Conservation (phyloP, 2,329 filamentous ascomycete genomes). For the Pseudocercospora crystallina region DNA sequence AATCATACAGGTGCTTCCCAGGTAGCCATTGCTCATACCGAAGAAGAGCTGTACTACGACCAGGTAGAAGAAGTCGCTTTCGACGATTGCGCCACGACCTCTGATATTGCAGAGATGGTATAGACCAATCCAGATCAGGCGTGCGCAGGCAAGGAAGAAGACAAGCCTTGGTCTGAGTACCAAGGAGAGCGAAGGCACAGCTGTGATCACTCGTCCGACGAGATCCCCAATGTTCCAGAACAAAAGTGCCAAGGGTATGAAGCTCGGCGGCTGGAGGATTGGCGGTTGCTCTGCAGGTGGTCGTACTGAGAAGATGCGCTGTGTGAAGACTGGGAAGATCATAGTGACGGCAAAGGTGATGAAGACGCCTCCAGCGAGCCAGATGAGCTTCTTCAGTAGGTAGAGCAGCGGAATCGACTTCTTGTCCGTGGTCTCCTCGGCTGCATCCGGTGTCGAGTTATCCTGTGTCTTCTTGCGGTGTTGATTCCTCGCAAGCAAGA, state of each 20-base stretch:
- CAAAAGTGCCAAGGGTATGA: constrained; percentile 87
- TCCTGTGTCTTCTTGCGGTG: constrained; percentile 20
- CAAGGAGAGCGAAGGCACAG: constrained; percentile 56
- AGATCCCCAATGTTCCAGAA: constrained; percentile 93
- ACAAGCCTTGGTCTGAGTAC: constrained; percentile 64
- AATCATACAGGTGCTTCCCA: constrained; percentile 91
- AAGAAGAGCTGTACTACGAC: constrained; percentile 79
- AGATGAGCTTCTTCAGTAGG: constrained; percentile 76
- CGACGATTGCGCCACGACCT: constrained; percentile 69
- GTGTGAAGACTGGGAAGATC: constrained; percentile 92
- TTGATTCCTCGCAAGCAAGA: constrained; percentile 57
- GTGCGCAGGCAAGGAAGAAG: constrained; percentile 65
- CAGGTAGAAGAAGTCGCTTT: constrained; percentile 86
- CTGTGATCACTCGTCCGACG: constrained; percentile 68
- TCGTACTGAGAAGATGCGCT: constrained; percentile 45
- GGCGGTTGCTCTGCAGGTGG: constrained; percentile 48
- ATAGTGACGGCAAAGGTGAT: constrained; percentile 82
- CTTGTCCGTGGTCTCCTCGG: constrained; percentile 10
- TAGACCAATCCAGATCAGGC: constrained; percentile 73
- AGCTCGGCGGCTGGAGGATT: constrained; percentile 70
- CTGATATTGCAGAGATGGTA: constrained; percentile 89
- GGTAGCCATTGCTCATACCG: constrained; percentile 81
- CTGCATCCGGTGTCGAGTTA: constrained; percentile 2
- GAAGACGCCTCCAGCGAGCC: constrained; percentile 74
- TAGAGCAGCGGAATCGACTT: constrained; percentile 56